phyloP scores from a whole-genome alignment of 345 rosid species.

The Eucalyptus virginea region DNA sequence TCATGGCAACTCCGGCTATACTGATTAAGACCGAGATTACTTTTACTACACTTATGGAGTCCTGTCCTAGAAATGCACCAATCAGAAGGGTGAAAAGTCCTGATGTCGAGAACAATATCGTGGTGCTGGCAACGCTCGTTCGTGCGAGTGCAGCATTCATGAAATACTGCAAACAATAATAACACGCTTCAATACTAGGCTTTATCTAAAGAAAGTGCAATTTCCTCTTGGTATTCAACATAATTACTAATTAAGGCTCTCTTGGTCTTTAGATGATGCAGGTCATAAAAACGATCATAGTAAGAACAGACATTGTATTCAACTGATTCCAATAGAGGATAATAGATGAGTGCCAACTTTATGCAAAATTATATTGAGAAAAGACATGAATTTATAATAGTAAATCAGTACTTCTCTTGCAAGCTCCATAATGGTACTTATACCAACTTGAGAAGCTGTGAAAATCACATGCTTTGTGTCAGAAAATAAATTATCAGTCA shows the following conservation, averaged over 20 bases:
- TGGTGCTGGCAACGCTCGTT: slow-evolving; percentile 29
- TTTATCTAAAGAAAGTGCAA: not conserved
- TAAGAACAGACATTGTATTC: not conserved
- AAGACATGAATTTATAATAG: not conserved
- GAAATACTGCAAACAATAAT: slow-evolving; percentile 18
- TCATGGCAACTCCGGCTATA: slow-evolving; percentile 39
- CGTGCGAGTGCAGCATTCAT: slow-evolving; percentile 32
- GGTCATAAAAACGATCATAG: not conserved
- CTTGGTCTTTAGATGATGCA: not conserved
- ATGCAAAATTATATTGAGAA: not conserved
- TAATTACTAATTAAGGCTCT: not conserved
- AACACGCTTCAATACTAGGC: not conserved
- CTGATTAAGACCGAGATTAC: slow-evolving; percentile 24
- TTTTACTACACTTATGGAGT: slow-evolving; percentile 13
- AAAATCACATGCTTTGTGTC: not conserved
- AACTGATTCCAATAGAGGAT: not conserved
- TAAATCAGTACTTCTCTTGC: not conserved
- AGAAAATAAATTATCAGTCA: not conserved
- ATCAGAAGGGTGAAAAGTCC: slow-evolving; percentile 40
- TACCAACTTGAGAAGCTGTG: not conserved
- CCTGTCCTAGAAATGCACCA: slow-evolving; percentile 33
- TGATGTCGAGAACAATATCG: slow-evolving; percentile 29
- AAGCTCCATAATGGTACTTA: not conserved
- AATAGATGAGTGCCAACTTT: not conserved
- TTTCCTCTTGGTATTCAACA: not conserved